Conservation (phyloP, 2,329 filamentous ascomycete species). For the Trichophyton verrucosum region DNA sequence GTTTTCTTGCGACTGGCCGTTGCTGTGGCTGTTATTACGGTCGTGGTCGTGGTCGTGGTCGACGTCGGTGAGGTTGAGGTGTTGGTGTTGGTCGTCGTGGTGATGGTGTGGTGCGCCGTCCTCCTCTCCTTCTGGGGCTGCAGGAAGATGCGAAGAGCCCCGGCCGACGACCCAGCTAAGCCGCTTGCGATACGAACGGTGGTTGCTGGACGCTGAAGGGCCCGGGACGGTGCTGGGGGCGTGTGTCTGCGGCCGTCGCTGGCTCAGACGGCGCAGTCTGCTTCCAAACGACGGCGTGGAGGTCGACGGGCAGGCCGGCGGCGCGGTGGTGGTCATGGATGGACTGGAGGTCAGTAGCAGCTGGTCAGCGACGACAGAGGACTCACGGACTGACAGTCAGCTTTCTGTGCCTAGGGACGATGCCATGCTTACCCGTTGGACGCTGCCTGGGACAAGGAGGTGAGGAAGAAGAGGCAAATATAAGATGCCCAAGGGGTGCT, state of each 20-base stretch:
- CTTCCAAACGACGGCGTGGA: slow-evolving; percentile 7
- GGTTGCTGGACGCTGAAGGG: slow-evolving; percentile 16
- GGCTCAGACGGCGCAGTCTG: slow-evolving; percentile 28
- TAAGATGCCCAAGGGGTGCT: too few species aligned
- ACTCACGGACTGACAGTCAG: not conserved
- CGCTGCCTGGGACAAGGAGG: not conserved
- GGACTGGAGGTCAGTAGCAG: not conserved
- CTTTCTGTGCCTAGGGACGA: not conserved
- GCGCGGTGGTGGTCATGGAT: slow-evolving; percentile 7
- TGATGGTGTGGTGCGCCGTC: not conserved
- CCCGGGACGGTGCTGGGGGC: slow-evolving; percentile 15
- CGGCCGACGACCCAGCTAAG: slow-evolving; percentile 28
- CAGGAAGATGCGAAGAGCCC: slow-evolving; percentile 16
- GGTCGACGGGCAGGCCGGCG: slow-evolving; percentile 4
- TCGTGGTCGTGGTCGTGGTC: not conserved
- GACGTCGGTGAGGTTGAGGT: not conserved
- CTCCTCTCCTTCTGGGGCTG: slow-evolving; percentile 12
- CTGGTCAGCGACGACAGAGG: not conserved
- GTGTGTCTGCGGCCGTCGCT: slow-evolving; percentile 29
- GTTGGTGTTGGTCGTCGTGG: slow-evolving; percentile 1
- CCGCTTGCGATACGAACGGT: slow-evolving; percentile 25
- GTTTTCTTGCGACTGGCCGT: not conserved
- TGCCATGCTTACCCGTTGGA: not conserved
- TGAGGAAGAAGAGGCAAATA: not conserved
- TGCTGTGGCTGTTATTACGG: not conserved